phyloP scores from a whole-genome alignment of 257 asterid species.

The Fraxinus anomala region DNA sequence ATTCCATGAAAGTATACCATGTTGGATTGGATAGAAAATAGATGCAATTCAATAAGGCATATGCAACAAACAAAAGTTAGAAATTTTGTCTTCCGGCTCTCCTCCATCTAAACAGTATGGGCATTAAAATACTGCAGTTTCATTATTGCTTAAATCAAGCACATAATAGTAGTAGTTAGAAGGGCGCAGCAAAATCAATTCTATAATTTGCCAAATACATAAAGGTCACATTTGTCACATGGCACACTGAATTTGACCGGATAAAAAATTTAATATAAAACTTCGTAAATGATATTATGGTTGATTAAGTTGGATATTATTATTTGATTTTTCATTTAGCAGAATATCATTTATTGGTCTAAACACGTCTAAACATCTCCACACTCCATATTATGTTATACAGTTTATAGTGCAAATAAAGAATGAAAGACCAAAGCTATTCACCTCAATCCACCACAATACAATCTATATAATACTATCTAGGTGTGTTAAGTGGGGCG shows the following conservation, averaged over 20 bases:
- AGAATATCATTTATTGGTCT: background rate
- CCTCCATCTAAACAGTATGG: slow-evolving; percentile 10
- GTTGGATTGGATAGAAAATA: background rate
- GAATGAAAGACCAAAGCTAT: too few relatives aligned
- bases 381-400: background rate
- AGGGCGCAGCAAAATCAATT: background rate
- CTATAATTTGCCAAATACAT: background rate
- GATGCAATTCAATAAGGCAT: background rate
- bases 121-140: slow-evolving; percentile 10
- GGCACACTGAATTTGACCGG: too few relatives aligned
- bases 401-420: too few relatives aligned
- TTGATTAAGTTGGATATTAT: background rate
- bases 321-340: background rate
- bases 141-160: slow-evolving; percentile 10
- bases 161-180: background rate
- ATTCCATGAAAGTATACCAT: background rate
- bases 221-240: background rate
- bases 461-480: too few relatives aligned
- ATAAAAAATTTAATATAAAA: too few relatives aligned
- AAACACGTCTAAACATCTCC: background rate
- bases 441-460: too few relatives aligned
- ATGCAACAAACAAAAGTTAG: background rate
- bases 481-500: too few relatives aligned
- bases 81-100: background rate
- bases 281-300: background rate